Conservation (phyloP, 2,329 filamentous ascomycete species). For the Teratosphaeriaceae sp. region DNA sequence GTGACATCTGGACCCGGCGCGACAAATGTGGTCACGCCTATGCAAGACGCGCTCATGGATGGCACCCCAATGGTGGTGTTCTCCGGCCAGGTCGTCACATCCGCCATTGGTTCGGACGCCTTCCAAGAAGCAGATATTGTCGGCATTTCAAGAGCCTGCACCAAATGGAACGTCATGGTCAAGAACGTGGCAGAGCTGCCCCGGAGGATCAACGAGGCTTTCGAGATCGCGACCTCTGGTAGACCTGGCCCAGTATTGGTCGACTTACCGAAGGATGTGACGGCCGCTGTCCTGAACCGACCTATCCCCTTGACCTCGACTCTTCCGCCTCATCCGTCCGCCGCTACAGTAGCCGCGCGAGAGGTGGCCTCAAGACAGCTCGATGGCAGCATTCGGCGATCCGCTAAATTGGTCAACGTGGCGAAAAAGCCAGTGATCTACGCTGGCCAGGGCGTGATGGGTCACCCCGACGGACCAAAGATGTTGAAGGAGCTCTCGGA, state of each 20-base stretch:
- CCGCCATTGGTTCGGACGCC: constrained; percentile 86
- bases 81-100: constrained; percentile 83
- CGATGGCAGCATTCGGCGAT: constrained; percentile 63
- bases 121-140: constrained; percentile 96
- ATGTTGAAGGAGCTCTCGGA: constrained; percentile 81
- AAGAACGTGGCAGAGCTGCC: constrained; percentile 92
- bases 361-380: constrained; percentile 68
- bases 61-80: constrained; percentile 96
- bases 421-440: constrained; percentile 95
- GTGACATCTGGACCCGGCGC: constrained; percentile 96
- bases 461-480: constrained; percentile 68
- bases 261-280: constrained; percentile 94
- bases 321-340: constrained; percentile 74
- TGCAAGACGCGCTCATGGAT: constrained; percentile 93
- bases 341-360: constrained; percentile 74
- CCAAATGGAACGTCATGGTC: constrained; percentile 99
- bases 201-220: constrained; percentile 91
- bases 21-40: constrained; percentile 92
- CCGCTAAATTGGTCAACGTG: constrained; percentile 75
- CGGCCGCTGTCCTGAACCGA: constrained; percentile 71
- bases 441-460: constrained; percentile 83
- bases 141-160: constrained; percentile 89
- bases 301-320: constrained; percentile 73
- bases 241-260: constrained; percentile 91
- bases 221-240: constrained; percentile 93